Evolutionary conservation across 345 rosid genomes (phyloP).

Genomic region (Linum tenue): DNA sequence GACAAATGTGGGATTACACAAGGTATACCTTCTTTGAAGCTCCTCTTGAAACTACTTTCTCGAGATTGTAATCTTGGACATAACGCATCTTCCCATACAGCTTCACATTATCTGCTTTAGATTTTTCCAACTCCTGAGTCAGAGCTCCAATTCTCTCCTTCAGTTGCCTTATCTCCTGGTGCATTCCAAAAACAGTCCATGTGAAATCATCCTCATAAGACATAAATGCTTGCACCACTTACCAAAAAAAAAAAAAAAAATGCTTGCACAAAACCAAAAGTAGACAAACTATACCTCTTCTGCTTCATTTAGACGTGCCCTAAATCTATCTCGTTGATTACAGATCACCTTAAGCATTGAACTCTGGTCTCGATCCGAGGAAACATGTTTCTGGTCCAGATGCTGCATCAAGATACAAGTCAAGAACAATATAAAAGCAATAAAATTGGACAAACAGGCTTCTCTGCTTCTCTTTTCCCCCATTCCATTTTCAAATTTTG

Average conservation of each 20-base stretch:
- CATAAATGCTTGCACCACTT: too few relatives aligned
- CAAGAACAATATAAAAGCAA: too few relatives aligned
- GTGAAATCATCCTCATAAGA: not conserved
- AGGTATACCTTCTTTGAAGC: constrained; percentile 61
- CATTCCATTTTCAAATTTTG: too few relatives aligned
- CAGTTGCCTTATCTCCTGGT: constrained; percentile 81
- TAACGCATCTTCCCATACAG: constrained; percentile 94
- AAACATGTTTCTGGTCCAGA: constrained; percentile 55
- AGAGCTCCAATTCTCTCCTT: constrained; percentile 73
- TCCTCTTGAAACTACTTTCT: constrained; percentile 92
- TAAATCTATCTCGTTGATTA: constrained; percentile 89
- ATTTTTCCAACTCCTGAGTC: constrained; percentile 68
- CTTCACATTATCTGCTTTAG: constrained; percentile 94
- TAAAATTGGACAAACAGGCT: too few relatives aligned
- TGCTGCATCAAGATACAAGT: constrained; percentile 29
- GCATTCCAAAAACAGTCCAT: constrained; percentile 5
- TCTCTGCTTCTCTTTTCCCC: too few relatives aligned
- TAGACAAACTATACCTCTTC: constrained; percentile 57
- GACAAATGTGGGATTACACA: not conserved
- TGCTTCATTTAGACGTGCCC: constrained; percentile 70
- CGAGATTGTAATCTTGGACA: constrained; percentile 86
- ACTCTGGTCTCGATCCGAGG: constrained; percentile 83
- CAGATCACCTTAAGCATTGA: constrained; percentile 98
- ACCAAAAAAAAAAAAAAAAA: not conserved
- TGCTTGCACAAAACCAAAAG: not conserved